These are phyloP conservation scores for Mycena latifolia DNA, from an alignment of 768 basidiomycete genomes.

Conservation along the genomic window DNA sequence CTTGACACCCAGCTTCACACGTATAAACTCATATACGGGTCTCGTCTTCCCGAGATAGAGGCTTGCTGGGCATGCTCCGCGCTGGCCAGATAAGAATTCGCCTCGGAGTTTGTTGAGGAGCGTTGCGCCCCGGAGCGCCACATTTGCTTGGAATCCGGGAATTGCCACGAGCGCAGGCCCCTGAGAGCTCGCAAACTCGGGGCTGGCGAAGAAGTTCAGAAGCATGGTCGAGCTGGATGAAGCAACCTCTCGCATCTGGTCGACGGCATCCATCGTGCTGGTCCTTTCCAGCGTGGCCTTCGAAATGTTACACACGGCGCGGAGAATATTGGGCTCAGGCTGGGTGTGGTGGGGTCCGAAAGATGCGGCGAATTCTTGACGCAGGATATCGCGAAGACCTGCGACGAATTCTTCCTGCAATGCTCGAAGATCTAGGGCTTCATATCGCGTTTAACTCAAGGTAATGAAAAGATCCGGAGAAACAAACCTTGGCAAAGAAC, in stretches of 20 bases:
- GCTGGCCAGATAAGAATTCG: conserved; percentile 70
- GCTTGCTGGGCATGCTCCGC: conserved; percentile 77
- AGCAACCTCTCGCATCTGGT: conserved; percentile 75
- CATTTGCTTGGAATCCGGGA: conserved; percentile 64
- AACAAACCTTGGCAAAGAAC: conserved; percentile 70
- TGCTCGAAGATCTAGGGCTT: conserved; percentile 84
- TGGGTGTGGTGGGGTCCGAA: conserved; percentile 55
- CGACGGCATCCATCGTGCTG: conserved; percentile 75
- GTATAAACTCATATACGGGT: conserved; percentile 77
- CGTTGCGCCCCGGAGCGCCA: conserved; percentile 60
- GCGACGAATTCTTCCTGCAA: conserved; percentile 71
- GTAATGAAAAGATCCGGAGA: neutral
- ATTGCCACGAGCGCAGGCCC: conserved; percentile 52
- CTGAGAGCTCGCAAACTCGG: conserved; percentile 51
- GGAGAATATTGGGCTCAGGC: conserved; percentile 48
- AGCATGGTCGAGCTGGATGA: conserved; percentile 66
- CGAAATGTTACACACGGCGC: conserved; percentile 56
- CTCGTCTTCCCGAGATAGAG: conserved; percentile 69
- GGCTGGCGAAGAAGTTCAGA: conserved; percentile 57
- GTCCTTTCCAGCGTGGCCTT: conserved; percentile 72
- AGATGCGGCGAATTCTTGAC: conserved; percentile 59
- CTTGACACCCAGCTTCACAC: conserved; percentile 70
- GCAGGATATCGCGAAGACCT: conserved; percentile 59
- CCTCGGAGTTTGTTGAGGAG: conserved; percentile 63
- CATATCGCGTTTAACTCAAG: neutral